A percentile compares a stretch with the other conserved stretches of the same genome.
Conservation (phyloP, 768 basidiomycete genomes). For the Boletus rubescentipes region DNA sequence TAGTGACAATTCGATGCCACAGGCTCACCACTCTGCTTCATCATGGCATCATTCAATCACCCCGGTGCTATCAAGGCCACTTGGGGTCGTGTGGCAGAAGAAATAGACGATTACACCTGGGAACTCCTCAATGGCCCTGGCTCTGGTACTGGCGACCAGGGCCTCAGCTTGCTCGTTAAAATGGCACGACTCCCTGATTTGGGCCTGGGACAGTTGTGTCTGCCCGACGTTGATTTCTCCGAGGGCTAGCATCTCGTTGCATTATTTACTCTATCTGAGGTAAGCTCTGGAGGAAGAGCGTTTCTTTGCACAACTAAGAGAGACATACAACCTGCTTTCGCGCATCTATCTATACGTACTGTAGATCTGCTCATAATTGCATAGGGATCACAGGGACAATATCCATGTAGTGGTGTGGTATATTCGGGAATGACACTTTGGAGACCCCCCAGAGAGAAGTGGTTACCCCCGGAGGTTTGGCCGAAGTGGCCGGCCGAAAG, state of each 20-base stretch:
- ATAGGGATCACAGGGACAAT: slow-evolving; percentile 7
- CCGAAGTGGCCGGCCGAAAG: slow-evolving; percentile 26
- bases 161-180: slow-evolving; percentile 63
- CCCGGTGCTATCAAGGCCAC: slow-evolving; percentile 61
- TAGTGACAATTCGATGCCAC: slow-evolving; percentile 4
- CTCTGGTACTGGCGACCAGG: slow-evolving; percentile 35
- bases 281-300: not conserved
- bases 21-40: slow-evolving; percentile 80
- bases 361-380: slow-evolving; percentile 21
- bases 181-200: slow-evolving; percentile 77
- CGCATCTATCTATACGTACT: slow-evolving; percentile 15
- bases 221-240: slow-evolving; percentile 30
- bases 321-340: slow-evolving; percentile 7
- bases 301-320: not conserved
- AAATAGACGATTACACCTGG: slow-evolving; percentile 70
- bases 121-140: slow-evolving; percentile 49
- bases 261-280: not conserved
- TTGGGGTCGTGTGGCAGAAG: slow-evolving; percentile 68
- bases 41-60: slow-evolving; percentile 65
- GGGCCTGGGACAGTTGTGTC: slow-evolving; percentile 61
- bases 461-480: slow-evolving; percentile 7
- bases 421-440: not conserved
- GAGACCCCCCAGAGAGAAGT: slow-evolving; percentile 17
- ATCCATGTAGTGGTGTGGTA: slow-evolving; percentile 4
- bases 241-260: slow-evolving; percentile 10